These are phyloP conservation scores for Nannochloropsis salina DNA, from an alignment of 108 stramenopile species.

Conservation along the genomic window DNA sequence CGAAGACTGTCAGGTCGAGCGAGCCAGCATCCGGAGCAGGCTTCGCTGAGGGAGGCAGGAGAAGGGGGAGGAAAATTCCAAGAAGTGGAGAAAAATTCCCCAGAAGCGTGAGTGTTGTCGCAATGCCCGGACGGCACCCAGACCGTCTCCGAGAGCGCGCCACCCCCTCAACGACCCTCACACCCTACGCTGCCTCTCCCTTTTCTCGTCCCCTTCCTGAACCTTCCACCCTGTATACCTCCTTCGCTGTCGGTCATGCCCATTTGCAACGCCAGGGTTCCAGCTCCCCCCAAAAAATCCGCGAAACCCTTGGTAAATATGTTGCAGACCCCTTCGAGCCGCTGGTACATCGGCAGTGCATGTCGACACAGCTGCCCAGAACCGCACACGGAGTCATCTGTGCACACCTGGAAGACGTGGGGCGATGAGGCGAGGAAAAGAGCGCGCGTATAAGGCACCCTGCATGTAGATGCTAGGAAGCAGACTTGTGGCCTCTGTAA, in stretches of 20 bases:
- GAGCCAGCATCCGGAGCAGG: background rate
- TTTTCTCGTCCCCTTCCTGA: too few relatives aligned
- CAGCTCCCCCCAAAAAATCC: constrained; percentile 3
- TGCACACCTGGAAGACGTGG: background rate
- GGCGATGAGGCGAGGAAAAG: background rate
- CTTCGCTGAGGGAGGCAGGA: background rate
- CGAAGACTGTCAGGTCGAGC: background rate
- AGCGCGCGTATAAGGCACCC: background rate
- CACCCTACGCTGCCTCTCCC: too few relatives aligned
- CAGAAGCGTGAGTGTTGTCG: background rate
- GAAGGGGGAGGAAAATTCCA: background rate
- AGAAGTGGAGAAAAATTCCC: background rate
- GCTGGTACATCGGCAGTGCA: constrained; percentile 3
- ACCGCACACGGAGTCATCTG: background rate
- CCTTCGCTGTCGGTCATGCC: background rate
- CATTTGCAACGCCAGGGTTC: background rate
- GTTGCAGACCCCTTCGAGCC: background rate
- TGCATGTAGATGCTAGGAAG: too few relatives aligned
- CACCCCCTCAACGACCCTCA: too few relatives aligned
- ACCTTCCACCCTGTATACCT: background rate
- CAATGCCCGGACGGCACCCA: too few relatives aligned
- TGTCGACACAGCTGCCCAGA: background rate
- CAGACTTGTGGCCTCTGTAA: too few relatives aligned
- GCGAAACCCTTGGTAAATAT: background rate
- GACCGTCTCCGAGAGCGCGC: too few relatives aligned